Evolutionary conservation across 2,329 filamentous ascomycete species (phyloP).

Genomic region (Stagonosporopsis cucurbitacearum): DNA sequence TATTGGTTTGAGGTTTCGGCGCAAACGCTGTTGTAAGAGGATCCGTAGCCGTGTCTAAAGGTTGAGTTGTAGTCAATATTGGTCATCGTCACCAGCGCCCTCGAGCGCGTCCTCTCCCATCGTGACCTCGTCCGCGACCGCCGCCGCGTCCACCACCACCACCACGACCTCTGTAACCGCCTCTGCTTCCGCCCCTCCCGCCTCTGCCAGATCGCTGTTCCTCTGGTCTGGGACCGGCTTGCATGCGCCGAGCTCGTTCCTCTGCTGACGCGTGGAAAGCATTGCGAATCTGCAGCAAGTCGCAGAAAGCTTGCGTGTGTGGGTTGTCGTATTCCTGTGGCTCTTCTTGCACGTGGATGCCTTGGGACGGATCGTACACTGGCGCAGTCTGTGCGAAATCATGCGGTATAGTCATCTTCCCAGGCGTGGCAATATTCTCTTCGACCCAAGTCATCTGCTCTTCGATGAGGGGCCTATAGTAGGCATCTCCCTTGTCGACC

Average conservation of each 20-base stretch:
- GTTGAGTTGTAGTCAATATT: background rate
- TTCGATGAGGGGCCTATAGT: slow-evolving; percentile 72
- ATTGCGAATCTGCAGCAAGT: slow-evolving; percentile 77
- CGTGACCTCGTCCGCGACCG: slow-evolving; percentile 27
- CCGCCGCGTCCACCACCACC: slow-evolving; percentile 30
- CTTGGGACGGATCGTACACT: slow-evolving; percentile 65
- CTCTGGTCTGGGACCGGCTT: slow-evolving; percentile 39
- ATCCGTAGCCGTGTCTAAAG: slow-evolving; percentile 2
- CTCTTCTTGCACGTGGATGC: slow-evolving; percentile 65
- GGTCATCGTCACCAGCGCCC: slow-evolving; percentile 30
- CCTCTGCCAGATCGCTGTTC: slow-evolving; percentile 37
- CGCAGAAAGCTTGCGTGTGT: slow-evolving; percentile 83
- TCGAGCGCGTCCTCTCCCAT: slow-evolving; percentile 36
- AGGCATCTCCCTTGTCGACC: slow-evolving; percentile 69
- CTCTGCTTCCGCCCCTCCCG: slow-evolving; percentile 35
- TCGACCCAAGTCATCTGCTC: slow-evolving; percentile 80
- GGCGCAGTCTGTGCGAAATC: slow-evolving; percentile 83
- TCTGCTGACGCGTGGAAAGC: slow-evolving; percentile 75
- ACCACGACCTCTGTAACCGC: slow-evolving; percentile 35
- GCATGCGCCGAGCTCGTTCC: slow-evolving; percentile 58
- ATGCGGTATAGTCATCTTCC: slow-evolving; percentile 72
- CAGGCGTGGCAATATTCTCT: slow-evolving; percentile 69
- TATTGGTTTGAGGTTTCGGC: slow-evolving; percentile 7
- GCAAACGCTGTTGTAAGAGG: slow-evolving; percentile 1
- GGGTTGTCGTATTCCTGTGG: slow-evolving; percentile 85